Percentiles rank a stretch among this genome's conserved stretches.
phyloP scores from a whole-genome alignment of 2,329 filamentous ascomycete genomes.

The Penicillium expansum region DNA sequence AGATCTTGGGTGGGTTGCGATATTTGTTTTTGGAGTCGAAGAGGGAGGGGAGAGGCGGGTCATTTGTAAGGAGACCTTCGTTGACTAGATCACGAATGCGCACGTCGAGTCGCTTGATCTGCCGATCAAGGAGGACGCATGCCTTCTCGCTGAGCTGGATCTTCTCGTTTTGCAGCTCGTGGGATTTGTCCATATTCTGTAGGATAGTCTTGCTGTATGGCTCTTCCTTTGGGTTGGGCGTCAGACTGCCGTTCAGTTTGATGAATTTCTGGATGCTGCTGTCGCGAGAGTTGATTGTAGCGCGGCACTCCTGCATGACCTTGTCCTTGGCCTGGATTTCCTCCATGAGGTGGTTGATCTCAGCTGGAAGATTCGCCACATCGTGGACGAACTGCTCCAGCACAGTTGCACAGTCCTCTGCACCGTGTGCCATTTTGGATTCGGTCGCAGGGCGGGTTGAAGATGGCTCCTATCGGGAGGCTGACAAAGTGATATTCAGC shows the following conservation, averaged over 20 bases:
- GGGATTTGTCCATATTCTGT: constrained; percentile 57
- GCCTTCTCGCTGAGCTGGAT: constrained; percentile 60
- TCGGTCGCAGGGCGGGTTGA: constrained; percentile 1
- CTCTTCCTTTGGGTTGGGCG: constrained; percentile 63
- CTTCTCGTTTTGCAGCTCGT: constrained; percentile 62
- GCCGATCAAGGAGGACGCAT: constrained; percentile 58
- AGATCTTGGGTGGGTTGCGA: constrained; percentile 47
- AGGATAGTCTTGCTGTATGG: constrained; percentile 57
- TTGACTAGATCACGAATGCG: constrained; percentile 59
- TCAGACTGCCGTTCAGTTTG: constrained; percentile 60
- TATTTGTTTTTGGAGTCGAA: constrained; percentile 49
- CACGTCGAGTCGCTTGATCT: constrained; percentile 61
- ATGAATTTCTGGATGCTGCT: constrained; percentile 64
- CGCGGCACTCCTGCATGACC: constrained; percentile 56
- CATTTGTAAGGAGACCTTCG: constrained; percentile 58
- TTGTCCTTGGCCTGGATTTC: constrained; percentile 65
- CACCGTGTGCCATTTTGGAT: constrained; percentile 44
- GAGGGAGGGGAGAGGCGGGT: constrained; percentile 59
- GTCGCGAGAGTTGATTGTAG: constrained; percentile 59
- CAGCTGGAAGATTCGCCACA: constrained; percentile 60
- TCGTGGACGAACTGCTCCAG: constrained; percentile 66
- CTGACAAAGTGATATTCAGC: background rate
- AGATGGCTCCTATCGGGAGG: background rate
- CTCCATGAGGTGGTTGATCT: constrained; percentile 64
- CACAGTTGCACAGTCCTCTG: constrained; percentile 62